These are phyloP conservation scores for Liriodendron chinense DNA, from an alignment of 164 flowering plant genomes.

Conservation along the genomic window DNA sequence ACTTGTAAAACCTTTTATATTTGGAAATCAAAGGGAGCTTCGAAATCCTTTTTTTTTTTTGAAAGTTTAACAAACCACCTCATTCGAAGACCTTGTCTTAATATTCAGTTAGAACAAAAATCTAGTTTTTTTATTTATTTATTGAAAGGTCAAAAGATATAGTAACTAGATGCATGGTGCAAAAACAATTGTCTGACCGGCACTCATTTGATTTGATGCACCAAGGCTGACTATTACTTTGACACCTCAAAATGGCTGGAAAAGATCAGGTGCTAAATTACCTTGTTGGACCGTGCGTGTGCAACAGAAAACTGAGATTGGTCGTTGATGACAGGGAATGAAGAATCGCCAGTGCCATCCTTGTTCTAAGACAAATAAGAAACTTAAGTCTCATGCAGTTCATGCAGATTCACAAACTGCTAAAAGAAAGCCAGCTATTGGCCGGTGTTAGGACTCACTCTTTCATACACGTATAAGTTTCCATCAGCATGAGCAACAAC, in stretches of 20 bases:
- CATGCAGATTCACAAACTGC: not conserved
- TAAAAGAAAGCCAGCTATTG: not conserved
- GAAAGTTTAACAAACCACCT: no score
- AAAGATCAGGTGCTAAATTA: constrained; percentile 17
- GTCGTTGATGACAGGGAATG: constrained; percentile 87
- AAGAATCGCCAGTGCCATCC: constrained; percentile 89
- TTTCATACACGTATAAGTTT: constrained; percentile 88
- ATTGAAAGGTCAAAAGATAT: no score
- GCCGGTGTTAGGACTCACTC: constrained; percentile 46
- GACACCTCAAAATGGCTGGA: not conserved
- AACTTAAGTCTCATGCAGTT: not conserved
- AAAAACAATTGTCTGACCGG: no score
- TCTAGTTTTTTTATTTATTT: no score
- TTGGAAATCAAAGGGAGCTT: no score
- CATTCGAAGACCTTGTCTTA: no score
- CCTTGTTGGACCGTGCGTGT: constrained; percentile 93
- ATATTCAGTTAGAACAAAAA: no score
- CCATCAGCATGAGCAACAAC: constrained; percentile 98
- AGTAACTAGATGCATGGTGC: no score
- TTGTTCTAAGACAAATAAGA: constrained; percentile 49
- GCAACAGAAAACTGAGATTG: constrained; percentile 89
- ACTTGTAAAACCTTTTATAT: no score
- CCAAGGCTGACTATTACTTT: no score
- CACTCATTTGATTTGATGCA: no score
- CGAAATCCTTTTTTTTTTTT: no score